Conservation (phyloP, 495 filamentous ascomycete genomes). For the Aspergillus cavernicola region DNA sequence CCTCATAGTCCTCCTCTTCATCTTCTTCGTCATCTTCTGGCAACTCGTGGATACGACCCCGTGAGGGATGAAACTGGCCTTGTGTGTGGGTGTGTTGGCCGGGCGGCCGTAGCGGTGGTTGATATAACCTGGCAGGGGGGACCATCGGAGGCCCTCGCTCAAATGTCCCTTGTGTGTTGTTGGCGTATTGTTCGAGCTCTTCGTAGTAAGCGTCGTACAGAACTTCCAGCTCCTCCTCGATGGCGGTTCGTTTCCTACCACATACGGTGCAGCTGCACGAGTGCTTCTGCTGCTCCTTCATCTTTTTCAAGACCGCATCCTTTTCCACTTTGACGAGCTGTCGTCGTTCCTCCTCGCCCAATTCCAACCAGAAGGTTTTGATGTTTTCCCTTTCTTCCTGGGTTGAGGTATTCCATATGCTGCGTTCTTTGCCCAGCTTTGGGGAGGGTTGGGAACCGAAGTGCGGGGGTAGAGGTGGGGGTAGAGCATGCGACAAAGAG, state of each 20-base stretch:
- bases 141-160: constrained; percentile 60
- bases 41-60: constrained; percentile 56
- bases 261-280: constrained; percentile 98
- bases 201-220: constrained; percentile 99
- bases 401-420: constrained; percentile 93
- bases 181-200: constrained; percentile 94
- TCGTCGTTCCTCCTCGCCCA: constrained; percentile 90
- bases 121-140: constrained; percentile 56
- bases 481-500: constrained; percentile 40
- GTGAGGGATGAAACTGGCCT: constrained; percentile 47
- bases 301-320: constrained; percentile 94
- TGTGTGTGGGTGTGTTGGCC: constrained; percentile 43
- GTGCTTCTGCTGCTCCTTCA: constrained; percentile 99
- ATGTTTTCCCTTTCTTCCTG: constrained; percentile 94
- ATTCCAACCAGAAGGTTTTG: constrained; percentile 96
- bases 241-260: constrained; percentile 92
- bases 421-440: constrained; percentile 60
- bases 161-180: constrained; percentile 70
- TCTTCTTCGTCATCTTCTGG: constrained; percentile 68
- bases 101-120: constrained; percentile 37
- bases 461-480: constrained; percentile 31
- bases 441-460: constrained; percentile 24
- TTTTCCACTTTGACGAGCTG: constrained; percentile 97
- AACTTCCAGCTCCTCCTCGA: constrained; percentile 98
- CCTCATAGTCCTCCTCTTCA: constrained; percentile 54